Base-by-base conservation (phyloP, 2,329 filamentous ascomycete genomes). In the Colletotrichum simmondsii region DNA sequence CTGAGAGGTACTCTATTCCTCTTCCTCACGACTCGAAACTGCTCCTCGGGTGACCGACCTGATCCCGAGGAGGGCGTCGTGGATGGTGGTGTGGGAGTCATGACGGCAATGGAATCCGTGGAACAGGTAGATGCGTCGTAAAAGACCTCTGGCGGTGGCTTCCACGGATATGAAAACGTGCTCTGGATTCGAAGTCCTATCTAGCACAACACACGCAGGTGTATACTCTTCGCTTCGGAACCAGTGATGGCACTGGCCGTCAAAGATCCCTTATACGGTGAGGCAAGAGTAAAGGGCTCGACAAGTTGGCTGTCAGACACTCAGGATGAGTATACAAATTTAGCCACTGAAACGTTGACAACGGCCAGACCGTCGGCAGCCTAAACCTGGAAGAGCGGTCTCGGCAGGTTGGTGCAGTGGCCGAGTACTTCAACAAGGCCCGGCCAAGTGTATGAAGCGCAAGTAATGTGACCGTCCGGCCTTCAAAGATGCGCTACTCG, bases 1-100 rank as follows among this genome's bases (percentile, higher is more conserved):
- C 95, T 98, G 62, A 98, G 87, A 59, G 96, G 96, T 19, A 98
- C 92, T 72, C 96, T 89, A 80, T 98, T 98, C 81, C 96, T 91
- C 86, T 97, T 97, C 76, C 96, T 92, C 72, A 98, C 94, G 63
- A 98, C 92, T 77, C 94, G 91, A 79, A 94, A 97, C 76, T 96
- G 93, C 65, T 94, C 91, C 81, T 98, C 94, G 42, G 95, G 95
- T 57, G 95, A 97, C 75, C 93, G 92, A 57, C 71, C 71, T 28
- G 86, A 88, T 75, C 93, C 91, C 72, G 92, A 92, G 75, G 95
- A 97, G 10, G 94, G 93, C 46, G 91, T 92, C 66, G 93, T 94
- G 35, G 93, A 95, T 24, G 93, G 92, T 68, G 94, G 93, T 63
- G 94, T 95, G 28, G 93, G 93, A 73, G 92, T 91, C 93, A 95